Conservation (phyloP, 345 rosid species). For the Salix caprea region DNA sequence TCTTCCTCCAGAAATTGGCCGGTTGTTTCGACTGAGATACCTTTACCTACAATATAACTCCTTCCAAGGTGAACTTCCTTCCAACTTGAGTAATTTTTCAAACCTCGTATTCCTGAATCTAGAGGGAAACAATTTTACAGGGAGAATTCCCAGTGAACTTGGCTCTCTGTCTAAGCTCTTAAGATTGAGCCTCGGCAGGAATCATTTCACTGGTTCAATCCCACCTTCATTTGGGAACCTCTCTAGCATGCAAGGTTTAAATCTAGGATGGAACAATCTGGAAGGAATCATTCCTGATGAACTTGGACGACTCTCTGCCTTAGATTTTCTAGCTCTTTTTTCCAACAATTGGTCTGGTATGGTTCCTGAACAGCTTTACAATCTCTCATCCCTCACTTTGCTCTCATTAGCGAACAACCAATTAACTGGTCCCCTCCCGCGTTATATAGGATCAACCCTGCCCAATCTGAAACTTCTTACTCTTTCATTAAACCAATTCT, state of each 20-base stretch:
- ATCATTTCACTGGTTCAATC: not conserved
- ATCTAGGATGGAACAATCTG: not conserved
- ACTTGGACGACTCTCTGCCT: not conserved
- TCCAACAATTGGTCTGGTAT: no score
- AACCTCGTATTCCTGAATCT: no score
- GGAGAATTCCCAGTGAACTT: not conserved
- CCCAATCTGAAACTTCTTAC: not conserved
- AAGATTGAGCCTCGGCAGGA: not conserved
- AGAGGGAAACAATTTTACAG: not conserved
- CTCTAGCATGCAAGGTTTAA: accelerated
- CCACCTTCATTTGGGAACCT: not conserved
- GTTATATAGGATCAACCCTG: not conserved
- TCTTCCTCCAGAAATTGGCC: constrained; percentile 21
- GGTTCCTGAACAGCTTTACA: not conserved
- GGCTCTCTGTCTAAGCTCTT: not conserved
- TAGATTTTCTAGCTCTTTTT: not conserved
- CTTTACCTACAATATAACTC: not conserved
- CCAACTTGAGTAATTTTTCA: no score
- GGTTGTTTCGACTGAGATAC: not conserved
- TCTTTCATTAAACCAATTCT: not conserved
- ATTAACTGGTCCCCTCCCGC: not conserved
- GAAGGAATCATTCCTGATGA: not conserved
- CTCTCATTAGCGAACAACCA: no score
- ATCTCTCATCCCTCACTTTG: not conserved
- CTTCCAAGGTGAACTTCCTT: constrained; percentile 10